phyloP scores from a whole-genome alignment of 352 stramenopile genomes.

The Phytophthora nicotianae region DNA sequence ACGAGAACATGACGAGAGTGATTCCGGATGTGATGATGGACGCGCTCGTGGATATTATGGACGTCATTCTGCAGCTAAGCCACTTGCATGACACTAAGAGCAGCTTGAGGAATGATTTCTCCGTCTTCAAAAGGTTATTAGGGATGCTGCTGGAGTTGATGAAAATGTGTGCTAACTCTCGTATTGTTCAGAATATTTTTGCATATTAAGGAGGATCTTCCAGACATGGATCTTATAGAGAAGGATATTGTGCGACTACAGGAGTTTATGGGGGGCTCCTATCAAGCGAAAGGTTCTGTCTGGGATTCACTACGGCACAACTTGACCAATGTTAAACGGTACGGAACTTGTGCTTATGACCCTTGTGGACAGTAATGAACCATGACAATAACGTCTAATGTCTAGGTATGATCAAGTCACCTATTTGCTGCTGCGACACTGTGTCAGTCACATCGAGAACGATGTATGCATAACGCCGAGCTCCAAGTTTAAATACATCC shows the following conservation, averaged over 20 bases:
- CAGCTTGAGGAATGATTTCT: constrained; percentile 77
- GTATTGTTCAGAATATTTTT: constrained; percentile 49
- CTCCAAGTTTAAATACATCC: constrained; percentile 59
- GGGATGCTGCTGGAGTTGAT: background rate
- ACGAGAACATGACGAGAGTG: constrained; percentile 67
- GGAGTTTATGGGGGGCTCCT: constrained; percentile 63
- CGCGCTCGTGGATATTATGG: constrained; percentile 60
- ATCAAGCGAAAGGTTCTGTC: constrained; percentile 60
- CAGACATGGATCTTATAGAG: constrained; percentile 44
- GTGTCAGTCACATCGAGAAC: constrained; percentile 48
- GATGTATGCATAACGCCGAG: constrained; percentile 38
- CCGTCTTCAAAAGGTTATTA: constrained; percentile 68
- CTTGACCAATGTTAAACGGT: constrained; percentile 73
- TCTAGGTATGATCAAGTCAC: constrained; percentile 66
- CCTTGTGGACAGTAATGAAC: background rate
- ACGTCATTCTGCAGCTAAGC: constrained; percentile 69
- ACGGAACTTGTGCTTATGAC: background rate
- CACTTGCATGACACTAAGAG: constrained; percentile 72
- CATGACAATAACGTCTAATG: background rate
- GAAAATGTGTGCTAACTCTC: constrained; percentile 1
- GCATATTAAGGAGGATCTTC: constrained; percentile 46
- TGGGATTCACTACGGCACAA: constrained; percentile 68
- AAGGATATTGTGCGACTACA: constrained; percentile 66
- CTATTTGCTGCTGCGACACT: constrained; percentile 62
- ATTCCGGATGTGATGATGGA: constrained; percentile 70